phyloP scores from a whole-genome alignment of 2,329 filamentous ascomycete genomes.

The Colletotrichum falcatum region DNA sequence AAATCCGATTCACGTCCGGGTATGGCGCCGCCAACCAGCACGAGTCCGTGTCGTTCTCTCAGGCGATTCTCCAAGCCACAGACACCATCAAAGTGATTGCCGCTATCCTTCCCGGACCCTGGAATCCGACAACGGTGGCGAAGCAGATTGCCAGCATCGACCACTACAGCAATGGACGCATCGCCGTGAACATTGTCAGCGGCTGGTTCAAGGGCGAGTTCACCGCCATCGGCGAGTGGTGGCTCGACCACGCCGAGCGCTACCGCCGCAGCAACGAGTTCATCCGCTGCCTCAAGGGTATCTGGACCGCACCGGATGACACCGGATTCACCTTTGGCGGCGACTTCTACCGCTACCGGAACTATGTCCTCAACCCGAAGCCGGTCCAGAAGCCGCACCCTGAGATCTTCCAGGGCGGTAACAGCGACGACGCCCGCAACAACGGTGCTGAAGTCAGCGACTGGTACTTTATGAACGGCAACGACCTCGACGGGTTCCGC shows the following conservation, averaged over 20 bases:
- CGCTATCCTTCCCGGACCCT: slow-evolving; percentile 62
- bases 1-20: slow-evolving; percentile 65
- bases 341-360: slow-evolving; percentile 65
- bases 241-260: slow-evolving; percentile 65
- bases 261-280: slow-evolving; percentile 64
- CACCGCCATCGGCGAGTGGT: slow-evolving; percentile 64
- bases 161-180: slow-evolving; percentile 62
- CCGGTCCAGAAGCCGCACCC: slow-evolving; percentile 62
- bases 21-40: slow-evolving; percentile 63
- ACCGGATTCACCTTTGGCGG: slow-evolving; percentile 62
- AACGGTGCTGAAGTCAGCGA: slow-evolving; percentile 61
- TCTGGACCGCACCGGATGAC: slow-evolving; percentile 58
- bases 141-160: slow-evolving; percentile 67
- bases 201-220: slow-evolving; percentile 67
- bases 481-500: slow-evolving; percentile 64
- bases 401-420: slow-evolving; percentile 66
- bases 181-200: slow-evolving; percentile 64
- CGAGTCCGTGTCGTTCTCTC: slow-evolving; percentile 64
- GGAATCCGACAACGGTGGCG: slow-evolving; percentile 63
- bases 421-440: slow-evolving; percentile 61
- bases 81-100: slow-evolving; percentile 63
- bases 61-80: slow-evolving; percentile 60
- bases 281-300: slow-evolving; percentile 62
- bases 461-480: slow-evolving; percentile 69
- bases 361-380: slow-evolving; percentile 63